These are phyloP conservation scores for Pseudocercospora eumusae DNA, from an alignment of 2,329 filamentous ascomycete species.

Conservation along the genomic window DNA sequence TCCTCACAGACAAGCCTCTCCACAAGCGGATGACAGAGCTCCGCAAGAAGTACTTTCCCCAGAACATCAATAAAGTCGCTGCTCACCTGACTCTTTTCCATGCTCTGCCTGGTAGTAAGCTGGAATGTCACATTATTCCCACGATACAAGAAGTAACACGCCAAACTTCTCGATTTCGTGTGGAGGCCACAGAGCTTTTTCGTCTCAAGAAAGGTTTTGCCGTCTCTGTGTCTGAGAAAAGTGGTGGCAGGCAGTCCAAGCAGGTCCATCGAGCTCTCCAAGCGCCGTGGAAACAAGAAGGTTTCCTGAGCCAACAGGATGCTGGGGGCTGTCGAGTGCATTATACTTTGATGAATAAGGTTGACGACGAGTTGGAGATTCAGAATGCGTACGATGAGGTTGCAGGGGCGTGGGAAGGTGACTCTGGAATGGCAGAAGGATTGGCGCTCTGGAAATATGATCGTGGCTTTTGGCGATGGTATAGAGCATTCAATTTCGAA, in stretches of 20 bases:
- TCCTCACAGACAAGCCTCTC: conserved; percentile 44
- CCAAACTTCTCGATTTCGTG: conserved; percentile 40
- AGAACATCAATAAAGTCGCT: conserved; percentile 46
- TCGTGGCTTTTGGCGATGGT: conserved; percentile 45
- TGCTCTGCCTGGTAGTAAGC: conserved; percentile 46
- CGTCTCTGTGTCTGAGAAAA: conserved; percentile 40
- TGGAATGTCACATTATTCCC: conserved; percentile 41
- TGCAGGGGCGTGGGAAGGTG: conserved; percentile 37
- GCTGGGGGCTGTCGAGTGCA: conserved; percentile 44
- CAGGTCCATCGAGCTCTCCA: conserved; percentile 42
- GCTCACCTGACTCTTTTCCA: conserved; percentile 52
- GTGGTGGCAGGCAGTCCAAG: conserved; percentile 37
- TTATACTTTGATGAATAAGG: conserved; percentile 53
- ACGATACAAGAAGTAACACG: conserved; percentile 37
- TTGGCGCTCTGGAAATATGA: conserved; percentile 48
- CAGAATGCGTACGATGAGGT: conserved; percentile 43
- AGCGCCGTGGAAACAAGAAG: conserved; percentile 41
- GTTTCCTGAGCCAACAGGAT: conserved; percentile 48
- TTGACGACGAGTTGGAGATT: conserved; percentile 45
- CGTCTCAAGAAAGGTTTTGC: conserved; percentile 47
- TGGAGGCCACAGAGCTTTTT: conserved; percentile 45
- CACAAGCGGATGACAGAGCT: conserved; percentile 44
- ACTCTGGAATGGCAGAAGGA: conserved; percentile 42
- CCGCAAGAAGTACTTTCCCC: conserved; percentile 46
- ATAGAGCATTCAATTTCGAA: conserved; percentile 42